These are phyloP conservation scores for Nasturtium officinale DNA, from an alignment of 345 rosid genomes.

Conservation along the genomic window DNA sequence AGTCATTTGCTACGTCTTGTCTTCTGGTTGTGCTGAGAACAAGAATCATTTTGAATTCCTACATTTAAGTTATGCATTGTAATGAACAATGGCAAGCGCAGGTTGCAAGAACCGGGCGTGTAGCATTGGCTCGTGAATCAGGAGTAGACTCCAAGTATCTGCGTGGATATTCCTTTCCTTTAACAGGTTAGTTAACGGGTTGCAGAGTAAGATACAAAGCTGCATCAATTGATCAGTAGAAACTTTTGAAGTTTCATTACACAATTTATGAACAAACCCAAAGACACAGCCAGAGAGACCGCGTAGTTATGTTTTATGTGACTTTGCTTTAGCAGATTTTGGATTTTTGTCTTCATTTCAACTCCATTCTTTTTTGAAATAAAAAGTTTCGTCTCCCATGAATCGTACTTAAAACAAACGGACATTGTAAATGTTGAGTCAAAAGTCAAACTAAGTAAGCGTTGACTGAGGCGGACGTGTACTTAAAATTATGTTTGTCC, in stretches of 20 bases:
- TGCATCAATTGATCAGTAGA: conserved; percentile 19
- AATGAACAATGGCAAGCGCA: conserved; percentile 28
- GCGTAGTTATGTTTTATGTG: conserved; percentile 9
- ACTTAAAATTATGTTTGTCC: conserved; percentile 1
- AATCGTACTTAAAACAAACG: neutral
- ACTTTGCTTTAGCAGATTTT: neutral
- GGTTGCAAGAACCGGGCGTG: conserved; percentile 94
- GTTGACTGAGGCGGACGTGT: conserved; percentile 26
- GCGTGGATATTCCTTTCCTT: conserved; percentile 82
- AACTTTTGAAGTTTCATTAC: conserved; percentile 26
- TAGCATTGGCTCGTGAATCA: conserved; percentile 86
- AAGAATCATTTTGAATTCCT: conserved; percentile 5
- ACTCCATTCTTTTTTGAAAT: neutral
- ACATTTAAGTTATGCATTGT: neutral
- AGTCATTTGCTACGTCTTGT: neutral
- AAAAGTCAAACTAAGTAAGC: conserved; percentile 31
- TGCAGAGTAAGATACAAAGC: conserved; percentile 4
- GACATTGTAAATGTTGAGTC: conserved; percentile 19
- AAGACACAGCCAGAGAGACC: conserved; percentile 11
- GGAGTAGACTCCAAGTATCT: conserved; percentile 88
- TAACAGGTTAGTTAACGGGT: conserved; percentile 33
- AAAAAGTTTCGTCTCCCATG: neutral
- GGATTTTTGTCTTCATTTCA: neutral
- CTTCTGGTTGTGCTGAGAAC: conserved; percentile 2
- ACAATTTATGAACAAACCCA: conserved; percentile 9